Evolutionary conservation across 768 basidiomycete species (phyloP), one percentile per base, ranked within the genome.

Genomic region (Leccinellum albellum): DNA sequence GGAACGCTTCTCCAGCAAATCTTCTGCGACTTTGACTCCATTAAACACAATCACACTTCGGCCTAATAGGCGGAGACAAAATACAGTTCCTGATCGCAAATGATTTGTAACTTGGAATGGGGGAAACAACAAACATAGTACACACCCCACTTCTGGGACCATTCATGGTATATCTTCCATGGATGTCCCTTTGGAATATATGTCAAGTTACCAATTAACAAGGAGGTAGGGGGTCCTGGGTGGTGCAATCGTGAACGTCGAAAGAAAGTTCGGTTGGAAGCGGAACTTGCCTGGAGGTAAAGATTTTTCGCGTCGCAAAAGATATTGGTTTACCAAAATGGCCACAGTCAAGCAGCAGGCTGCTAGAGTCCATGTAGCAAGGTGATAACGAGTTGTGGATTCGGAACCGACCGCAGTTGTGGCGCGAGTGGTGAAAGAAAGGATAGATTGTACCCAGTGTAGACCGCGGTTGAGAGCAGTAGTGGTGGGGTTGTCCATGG

Each of bases 41-140:
- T 79, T 82, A 29, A 83, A 62, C 48, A 82, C 65, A 28, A 82
- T 66, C 23, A 76, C 71, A 21, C 65, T 67, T 21, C 73, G 69
- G 57, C 79, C 80, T 60, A 78, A 78, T 15, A 78, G 69, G 21
- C 73, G 73, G 57, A 82, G 78, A 17, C 76, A 78, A 37, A 84
- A 75, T 7, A 83, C 20, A 17, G 24, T 61, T 4, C 76, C 65
- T 9, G 37, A 23, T 9, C n/a, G n/a, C 31, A n/a, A 44, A 51
- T 40, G 42, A 2, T 32, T 7, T 51, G 12, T 45, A 33, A 33
- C 23, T 20, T 54, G 2, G 13, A 33, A 35, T 12, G 49, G 17
- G 20, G 12, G 20, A 51, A 24, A 21, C 20, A 46, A 23, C 15
- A 33, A n/a, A 9, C 10, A 42, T 20, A 42, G 40, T 10, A 26